phyloP scores from a whole-genome alignment of 73 alveolate genomes.

The Tetrahymena malaccensis region DNA sequence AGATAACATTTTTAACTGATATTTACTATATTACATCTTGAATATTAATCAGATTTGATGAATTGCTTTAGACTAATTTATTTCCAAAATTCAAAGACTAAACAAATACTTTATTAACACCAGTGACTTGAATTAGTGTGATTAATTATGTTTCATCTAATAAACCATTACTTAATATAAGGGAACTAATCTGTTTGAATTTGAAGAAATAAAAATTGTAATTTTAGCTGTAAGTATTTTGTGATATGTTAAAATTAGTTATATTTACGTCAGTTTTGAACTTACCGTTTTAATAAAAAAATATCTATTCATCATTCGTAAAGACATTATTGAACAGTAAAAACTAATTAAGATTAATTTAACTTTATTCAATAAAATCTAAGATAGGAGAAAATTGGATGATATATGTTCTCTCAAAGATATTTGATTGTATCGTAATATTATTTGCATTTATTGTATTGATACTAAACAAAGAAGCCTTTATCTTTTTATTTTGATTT shows the following conservation, averaged over 20 bases:
- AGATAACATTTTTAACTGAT: neutral
- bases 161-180: neutral
- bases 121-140: neutral
- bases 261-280: neutral
- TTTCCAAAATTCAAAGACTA: neutral
- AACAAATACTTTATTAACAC: neutral
- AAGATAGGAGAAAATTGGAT: neutral
- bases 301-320: neutral
- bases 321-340: no score
- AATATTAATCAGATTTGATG: neutral
- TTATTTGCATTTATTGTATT: neutral
- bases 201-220: neutral
- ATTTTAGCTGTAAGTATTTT: neutral
- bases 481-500: neutral
- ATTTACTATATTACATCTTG: neutral
- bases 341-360: no score
- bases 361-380: neutral
- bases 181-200: neutral
- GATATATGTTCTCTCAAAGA: neutral
- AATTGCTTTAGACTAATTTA: neutral
- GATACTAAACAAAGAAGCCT: neutral
- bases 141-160: neutral
- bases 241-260: neutral
- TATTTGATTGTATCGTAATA: neutral
- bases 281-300: neutral